These are phyloP conservation scores for Vitis rotundifolia DNA, from an alignment of 164 flowering plant species.

Conservation along the genomic window DNA sequence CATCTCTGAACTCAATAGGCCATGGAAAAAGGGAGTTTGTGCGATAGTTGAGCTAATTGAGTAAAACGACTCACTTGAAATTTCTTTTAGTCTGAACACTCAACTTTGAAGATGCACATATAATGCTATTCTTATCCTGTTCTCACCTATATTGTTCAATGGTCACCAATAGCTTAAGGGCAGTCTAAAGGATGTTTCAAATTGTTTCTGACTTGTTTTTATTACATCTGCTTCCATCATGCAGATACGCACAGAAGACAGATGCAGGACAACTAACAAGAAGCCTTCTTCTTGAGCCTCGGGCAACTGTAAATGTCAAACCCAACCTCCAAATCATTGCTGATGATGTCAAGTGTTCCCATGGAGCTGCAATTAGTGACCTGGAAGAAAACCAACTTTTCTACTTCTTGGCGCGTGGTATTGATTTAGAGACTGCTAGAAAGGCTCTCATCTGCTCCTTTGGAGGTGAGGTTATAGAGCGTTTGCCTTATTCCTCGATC, in stretches of 20 bases:
- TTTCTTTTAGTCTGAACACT: not conserved
- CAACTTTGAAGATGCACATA: not conserved
- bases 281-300: slow-evolving; percentile 81
- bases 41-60: not conserved
- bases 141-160: not conserved
- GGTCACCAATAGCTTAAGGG: not conserved
- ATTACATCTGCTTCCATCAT: slow-evolving; percentile 5
- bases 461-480: slow-evolving; percentile 75
- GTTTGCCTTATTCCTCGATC: slow-evolving; percentile 44
- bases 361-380: slow-evolving; percentile 95
- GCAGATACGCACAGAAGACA: slow-evolving; percentile 88
- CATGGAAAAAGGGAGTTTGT: not conserved
- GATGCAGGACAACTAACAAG: slow-evolving; percentile 95
- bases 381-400: slow-evolving; percentile 85
- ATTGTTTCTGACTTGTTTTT: not conserved
- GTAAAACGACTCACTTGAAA: not conserved
- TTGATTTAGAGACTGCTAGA: slow-evolving; percentile 66
- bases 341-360: slow-evolving; percentile 92
- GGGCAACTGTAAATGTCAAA: slow-evolving; percentile 82
- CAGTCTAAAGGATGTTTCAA: not conserved
- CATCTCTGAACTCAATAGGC: not conserved
- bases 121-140: not conserved
- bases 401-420: slow-evolving; percentile 81
- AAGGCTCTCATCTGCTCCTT: slow-evolving; percentile 81
- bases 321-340: slow-evolving; percentile 94